A percentile compares a stretch with the other conserved stretches of the same genome.
Evolutionary conservation across 2,329 filamentous ascomycete genomes (phyloP).

Genomic region (Neobulgaria alba): DNA sequence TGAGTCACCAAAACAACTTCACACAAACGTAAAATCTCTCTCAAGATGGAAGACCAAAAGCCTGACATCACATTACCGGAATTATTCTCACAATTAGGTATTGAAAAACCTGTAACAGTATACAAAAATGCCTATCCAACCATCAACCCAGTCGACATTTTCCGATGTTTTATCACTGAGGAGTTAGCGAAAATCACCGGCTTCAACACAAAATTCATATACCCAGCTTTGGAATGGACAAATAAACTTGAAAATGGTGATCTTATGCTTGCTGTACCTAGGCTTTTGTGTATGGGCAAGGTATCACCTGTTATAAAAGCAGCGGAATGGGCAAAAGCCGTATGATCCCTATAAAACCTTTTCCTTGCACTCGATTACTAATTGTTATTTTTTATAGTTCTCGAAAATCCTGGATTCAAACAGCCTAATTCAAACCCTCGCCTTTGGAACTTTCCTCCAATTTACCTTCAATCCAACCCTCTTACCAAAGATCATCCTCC

Average conservation of each 20-base stretch:
- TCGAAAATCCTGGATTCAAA: conserved; percentile 4
- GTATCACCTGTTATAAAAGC: too few relatives aligned
- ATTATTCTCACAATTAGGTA: too few relatives aligned
- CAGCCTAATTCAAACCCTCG: conserved; percentile 27
- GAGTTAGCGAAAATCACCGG: conserved; percentile 6
- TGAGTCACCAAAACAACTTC: too few relatives aligned
- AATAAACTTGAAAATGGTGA: conserved; percentile 7
- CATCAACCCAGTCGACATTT: conserved; percentile 13
- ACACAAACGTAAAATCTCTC: too few relatives aligned
- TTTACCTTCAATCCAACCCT: conserved; percentile 54
- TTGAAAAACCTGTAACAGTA: too few relatives aligned
- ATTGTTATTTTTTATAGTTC: not conserved
- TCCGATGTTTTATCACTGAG: conserved; percentile 6
- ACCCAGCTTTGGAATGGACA: conserved; percentile 5
- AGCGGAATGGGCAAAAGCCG: not conserved
- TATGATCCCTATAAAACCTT: not conserved
- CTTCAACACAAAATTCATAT: conserved; percentile 4
- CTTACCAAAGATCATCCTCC: conserved; percentile 49
- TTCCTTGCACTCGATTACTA: not conserved
- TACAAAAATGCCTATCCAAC: too few relatives aligned
- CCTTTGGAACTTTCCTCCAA: conserved; percentile 55
- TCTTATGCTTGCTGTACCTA: conserved; percentile 6
- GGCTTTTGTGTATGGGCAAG: too few relatives aligned
- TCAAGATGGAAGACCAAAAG: too few relatives aligned
- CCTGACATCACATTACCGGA: too few relatives aligned